A percentile compares a stretch with the other conserved stretches of the same genome.
These are phyloP conservation scores for Paspalum notatum DNA, from an alignment of 176 grass and related monocot species.

Conservation along the genomic window DNA sequence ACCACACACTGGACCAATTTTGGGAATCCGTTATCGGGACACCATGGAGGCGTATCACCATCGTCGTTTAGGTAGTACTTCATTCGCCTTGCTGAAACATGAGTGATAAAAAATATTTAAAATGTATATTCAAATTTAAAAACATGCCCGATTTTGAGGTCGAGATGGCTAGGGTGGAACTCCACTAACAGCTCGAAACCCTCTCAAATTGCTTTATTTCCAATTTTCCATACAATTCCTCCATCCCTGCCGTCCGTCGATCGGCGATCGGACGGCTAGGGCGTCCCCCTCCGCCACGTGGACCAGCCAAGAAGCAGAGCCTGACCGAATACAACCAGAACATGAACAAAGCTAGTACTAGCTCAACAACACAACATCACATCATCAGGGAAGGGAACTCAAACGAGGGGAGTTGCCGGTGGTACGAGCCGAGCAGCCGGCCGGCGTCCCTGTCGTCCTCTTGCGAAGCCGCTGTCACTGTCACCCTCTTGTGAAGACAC, in stretches of 20 bases:
- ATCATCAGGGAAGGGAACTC: background rate
- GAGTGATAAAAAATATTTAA: too few relatives aligned
- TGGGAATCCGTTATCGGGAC: background rate
- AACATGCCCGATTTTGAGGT: background rate
- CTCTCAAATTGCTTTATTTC: background rate
- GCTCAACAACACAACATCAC: background rate
- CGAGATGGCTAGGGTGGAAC: too few relatives aligned
- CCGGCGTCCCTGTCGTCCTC: background rate
- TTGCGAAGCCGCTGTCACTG: slow-evolving; percentile 20
- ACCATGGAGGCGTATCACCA: background rate
- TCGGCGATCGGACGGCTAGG: background rate
- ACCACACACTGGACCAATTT: background rate
- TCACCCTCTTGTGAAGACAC: slow-evolving; percentile 45
- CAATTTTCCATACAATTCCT: background rate
- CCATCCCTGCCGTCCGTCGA: background rate
- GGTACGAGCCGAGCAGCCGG: too few relatives aligned
- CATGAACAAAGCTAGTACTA: background rate
- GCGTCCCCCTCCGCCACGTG: background rate
- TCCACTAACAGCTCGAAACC: too few relatives aligned
- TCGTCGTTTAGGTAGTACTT: too few relatives aligned
- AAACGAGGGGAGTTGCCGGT: background rate
- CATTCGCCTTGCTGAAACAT: too few relatives aligned
- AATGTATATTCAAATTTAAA: background rate
- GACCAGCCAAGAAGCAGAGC: background rate
- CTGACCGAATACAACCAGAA: background rate